Percentiles rank a stretch among this genome's conserved stretches.
phyloP scores from a whole-genome alignment of 805 yeast species.

The Kodamaea sagamina region DNA sequence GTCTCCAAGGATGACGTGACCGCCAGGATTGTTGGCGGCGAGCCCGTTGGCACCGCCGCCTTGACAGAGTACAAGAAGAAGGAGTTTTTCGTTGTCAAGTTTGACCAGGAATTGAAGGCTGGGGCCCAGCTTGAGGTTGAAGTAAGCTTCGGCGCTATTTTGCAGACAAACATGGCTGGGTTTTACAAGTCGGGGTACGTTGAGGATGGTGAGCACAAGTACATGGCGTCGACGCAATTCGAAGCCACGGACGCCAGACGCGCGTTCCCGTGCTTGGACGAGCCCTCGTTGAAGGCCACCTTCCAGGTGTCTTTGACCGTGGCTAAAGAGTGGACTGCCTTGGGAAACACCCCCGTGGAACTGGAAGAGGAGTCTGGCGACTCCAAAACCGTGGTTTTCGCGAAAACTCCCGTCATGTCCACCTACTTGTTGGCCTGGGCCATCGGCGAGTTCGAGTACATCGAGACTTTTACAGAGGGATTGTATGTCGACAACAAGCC shows the following conservation, averaged over 20 bases:
- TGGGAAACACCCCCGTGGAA: constrained; percentile 51
- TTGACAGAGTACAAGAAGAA: constrained; percentile 46
- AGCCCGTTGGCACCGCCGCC: constrained; percentile 25
- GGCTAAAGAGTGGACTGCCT: constrained; percentile 35
- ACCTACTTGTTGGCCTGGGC: constrained; percentile 62
- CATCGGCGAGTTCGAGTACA: constrained; percentile 55
- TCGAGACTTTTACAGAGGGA: constrained; percentile 47
- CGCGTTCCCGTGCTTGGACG: constrained; percentile 61
- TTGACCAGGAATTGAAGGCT: constrained; percentile 40
- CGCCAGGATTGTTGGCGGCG: constrained; percentile 26
- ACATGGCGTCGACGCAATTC: constrained; percentile 54
- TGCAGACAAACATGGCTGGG: constrained; percentile 59
- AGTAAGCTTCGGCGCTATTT: constrained; percentile 42
- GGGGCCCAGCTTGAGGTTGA: constrained; percentile 24
- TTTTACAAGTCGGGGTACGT: constrained; percentile 51
- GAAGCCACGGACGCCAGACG: constrained; percentile 62
- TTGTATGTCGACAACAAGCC: constrained; percentile 39
- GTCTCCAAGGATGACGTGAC: constrained; percentile 23
- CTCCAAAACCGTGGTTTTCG: constrained; percentile 37
- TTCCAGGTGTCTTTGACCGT: constrained; percentile 48
- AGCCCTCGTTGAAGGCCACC: constrained; percentile 57
- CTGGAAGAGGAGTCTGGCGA: constrained; percentile 21
- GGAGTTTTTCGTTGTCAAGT: constrained; percentile 64
- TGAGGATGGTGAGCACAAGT: constrained; percentile 38
- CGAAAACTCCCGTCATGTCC: constrained; percentile 55